A percentile compares a stretch with the other conserved stretches of the same genome.
These are phyloP conservation scores for Ganoderma resinaceum DNA, from an alignment of 1,284 basidiomycete genomes.

Conservation along the genomic window DNA sequence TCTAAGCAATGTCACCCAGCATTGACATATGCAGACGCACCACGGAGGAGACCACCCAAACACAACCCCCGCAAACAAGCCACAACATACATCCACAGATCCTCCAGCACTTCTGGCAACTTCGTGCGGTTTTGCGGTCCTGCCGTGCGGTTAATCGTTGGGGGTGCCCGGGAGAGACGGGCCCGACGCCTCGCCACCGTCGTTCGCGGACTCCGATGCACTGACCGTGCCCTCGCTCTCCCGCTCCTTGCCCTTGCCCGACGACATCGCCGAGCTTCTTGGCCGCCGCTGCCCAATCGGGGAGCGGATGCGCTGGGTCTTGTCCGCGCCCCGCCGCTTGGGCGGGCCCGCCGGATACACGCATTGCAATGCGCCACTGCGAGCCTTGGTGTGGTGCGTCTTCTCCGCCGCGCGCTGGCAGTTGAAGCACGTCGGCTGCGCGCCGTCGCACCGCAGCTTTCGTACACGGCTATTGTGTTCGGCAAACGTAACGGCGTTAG, in stretches of 20 bases:
- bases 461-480: slow-evolving; percentile 23
- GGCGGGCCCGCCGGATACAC: slow-evolving; percentile 20
- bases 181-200: neutral
- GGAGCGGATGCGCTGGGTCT: slow-evolving; percentile 28
- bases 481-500: neutral
- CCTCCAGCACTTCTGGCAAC: neutral
- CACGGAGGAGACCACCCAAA: neutral
- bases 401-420: slow-evolving; percentile 30
- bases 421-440: slow-evolving; percentile 34
- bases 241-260: neutral
- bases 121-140: neutral
- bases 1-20: neutral
- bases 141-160: neutral
- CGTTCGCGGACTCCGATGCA: slow-evolving; percentile 13
- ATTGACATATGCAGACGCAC: neutral
- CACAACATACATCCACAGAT: neutral
- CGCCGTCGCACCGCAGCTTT: slow-evolving; percentile 40
- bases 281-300: slow-evolving; percentile 24
- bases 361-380: slow-evolving; percentile 15
- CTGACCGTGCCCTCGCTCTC: neutral
- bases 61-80: neutral
- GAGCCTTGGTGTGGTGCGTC: neutral
- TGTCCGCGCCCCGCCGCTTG: slow-evolving; percentile 31
- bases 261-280: slow-evolving; percentile 5
- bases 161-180: neutral